These are phyloP conservation scores for Termitomyces sp. DNA, from an alignment of 1,284 basidiomycete species.

Conservation along the genomic window DNA sequence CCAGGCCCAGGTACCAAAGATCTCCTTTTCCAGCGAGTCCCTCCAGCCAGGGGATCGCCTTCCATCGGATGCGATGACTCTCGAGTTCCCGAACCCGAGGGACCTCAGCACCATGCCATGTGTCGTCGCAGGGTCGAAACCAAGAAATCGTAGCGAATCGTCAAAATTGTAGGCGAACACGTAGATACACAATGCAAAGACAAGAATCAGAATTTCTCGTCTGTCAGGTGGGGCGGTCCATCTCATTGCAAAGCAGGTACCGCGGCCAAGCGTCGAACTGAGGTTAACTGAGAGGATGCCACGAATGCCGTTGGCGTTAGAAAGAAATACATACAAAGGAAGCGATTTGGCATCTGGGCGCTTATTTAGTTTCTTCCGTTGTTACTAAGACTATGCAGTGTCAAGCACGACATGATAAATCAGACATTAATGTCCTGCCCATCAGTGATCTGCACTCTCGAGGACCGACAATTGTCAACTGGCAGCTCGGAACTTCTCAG, in stretches of 20 bases:
- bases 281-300: background rate
- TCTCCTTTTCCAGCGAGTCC: conserved; percentile 50
- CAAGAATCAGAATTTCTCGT: conserved; percentile 57
- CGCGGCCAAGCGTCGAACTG: background rate
- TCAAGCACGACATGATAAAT: no score
- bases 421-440: no score
- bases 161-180: conserved; percentile 65
- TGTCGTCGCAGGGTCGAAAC: conserved; percentile 34
- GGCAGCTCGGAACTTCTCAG: background rate
- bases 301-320: background rate
- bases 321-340: background rate
- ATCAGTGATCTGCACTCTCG: no score
- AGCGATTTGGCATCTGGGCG: background rate
- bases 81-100: conserved; percentile 34
- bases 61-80: conserved; percentile 40
- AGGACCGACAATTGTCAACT: background rate
- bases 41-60: conserved; percentile 42
- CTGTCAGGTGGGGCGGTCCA: conserved; percentile 59
- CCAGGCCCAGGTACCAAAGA: conserved; percentile 66
- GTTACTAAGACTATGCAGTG: background rate
- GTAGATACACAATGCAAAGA: conserved; percentile 57
- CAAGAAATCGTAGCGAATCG: conserved; percentile 44
- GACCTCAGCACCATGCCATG: conserved; percentile 33
- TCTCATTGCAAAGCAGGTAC: conserved; percentile 30
- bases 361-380: background rate